Base-by-base conservation (phyloP, 768 basidiomycete species). In the Phylloporus sp. region DNA sequence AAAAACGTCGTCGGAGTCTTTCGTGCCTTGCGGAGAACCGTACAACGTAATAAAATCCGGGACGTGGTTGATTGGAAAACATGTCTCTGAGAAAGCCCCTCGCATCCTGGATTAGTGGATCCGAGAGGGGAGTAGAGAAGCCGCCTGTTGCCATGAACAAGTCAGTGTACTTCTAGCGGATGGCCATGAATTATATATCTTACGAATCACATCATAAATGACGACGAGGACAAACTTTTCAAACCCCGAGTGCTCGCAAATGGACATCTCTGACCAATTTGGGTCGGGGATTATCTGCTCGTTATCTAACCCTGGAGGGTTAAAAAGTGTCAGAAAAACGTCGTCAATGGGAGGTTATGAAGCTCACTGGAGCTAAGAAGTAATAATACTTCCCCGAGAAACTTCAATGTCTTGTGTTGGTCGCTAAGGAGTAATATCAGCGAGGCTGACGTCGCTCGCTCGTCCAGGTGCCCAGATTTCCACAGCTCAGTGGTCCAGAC, bases 281-380 rank as follows among this genome's bases (percentile, higher is more conserved):
- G 31, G 28, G 1, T 1, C 10, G 10, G 20, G 31, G 24, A 42
- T 49, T 29, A 2, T 29, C 14, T 45, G 29, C 28, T 26, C 22
- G 7, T 21, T 33, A 4, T 13, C 18, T n/a, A 42, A 14, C n/a
- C 33, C 47, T 52, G 0, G 11, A 48, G 20, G 11, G 5, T 29
- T 27, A 13, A 27, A 18, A 28, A 2, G 6, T 9, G 9, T 38
- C 2, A 26, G 20, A 17, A 32, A 6, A 15, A 13, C 2, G 32
- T 13, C 17, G 11, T 15, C 4, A 35, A 31, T 6, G 3, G 6
- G 9, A 42, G 5, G 24, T n/a, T n/a, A 18, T 14, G 3, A 4
- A 22, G 17, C 54, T 17, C 22, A 53, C 54, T 11, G 14, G 9
- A 41, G 20, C n/a, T 2, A 10, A 55, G 36, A 33, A 53, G 34